Base-by-base conservation (phyloP, 768 basidiomycete genomes). In the Podaxis sp. region DNA sequence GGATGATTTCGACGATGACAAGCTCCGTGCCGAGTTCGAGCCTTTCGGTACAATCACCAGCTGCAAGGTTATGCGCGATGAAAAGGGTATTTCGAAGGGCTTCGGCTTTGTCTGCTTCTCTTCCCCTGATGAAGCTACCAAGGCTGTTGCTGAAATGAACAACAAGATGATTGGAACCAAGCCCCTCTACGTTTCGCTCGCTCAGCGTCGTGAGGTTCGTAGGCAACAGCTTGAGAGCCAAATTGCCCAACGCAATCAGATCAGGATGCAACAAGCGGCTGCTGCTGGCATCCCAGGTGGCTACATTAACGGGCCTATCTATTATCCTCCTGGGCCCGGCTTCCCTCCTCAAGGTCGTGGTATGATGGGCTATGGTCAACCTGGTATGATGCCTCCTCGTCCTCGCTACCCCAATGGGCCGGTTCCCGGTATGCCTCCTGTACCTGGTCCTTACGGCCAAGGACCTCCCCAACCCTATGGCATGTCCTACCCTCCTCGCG, bases 91-190 rank as follows among this genome's bases (percentile, higher is more conserved):
- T 57, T 97, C 95, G 9, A 95, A 95, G 75, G 95, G 96, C 68
- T 99, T 99, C 72, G 97, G 97, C 66, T 99, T 99, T 74, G 97
- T 99, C 69, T 99, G 97, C 79, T 99, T 94, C 83, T 94, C 94
- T 38, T 90, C 94, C 57, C 95, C 97, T 53, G 97, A 99, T 67
- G 97, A 99, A 79, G 96, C 97, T 24, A 98, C 94, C 72, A 98
- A 98, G 82, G 97, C 97, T 64, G 95, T 98, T 64, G 93, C 94
- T 59, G 97, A 99, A 82, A 97, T 99, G 95, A 99, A 99, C 85
- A 98, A 97, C 86, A 96, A 96, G 82, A 98, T 98, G 90, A 93
- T 98, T 71, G 96, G 96, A 65, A 86, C 90, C 67, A 99, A 99
- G 80, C 97, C 97, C 57, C 87, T 99, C 70, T 99, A 98, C 73